These are phyloP conservation scores for Fusarium secorum DNA, from an alignment of 2,329 filamentous ascomycete species.

Conservation along the genomic window DNA sequence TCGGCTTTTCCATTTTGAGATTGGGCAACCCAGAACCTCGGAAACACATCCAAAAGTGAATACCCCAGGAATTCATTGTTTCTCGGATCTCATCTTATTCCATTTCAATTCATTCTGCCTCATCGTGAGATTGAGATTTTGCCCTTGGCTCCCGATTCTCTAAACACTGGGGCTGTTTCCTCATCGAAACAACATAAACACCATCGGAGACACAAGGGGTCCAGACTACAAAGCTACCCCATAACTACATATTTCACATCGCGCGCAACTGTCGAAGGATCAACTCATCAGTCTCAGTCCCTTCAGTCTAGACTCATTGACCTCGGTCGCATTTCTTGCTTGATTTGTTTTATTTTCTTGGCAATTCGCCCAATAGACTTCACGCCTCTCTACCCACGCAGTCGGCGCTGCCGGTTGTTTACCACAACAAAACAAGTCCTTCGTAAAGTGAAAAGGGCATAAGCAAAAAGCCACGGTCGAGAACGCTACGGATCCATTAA, in stretches of 20 bases:
- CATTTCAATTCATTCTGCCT: constrained; percentile 1
- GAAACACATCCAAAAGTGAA: constrained; percentile 13
- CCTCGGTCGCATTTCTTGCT: constrained; percentile 3
- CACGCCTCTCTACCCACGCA: constrained; percentile 16
- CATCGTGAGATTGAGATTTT: not conserved
- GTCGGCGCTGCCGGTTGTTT: constrained; percentile 4
- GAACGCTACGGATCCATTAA: not conserved
- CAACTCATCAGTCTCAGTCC: constrained; percentile 1
- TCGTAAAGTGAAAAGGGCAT: not conserved
- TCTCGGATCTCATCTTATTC: constrained; percentile 9
- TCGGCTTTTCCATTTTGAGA: constrained; percentile 35
- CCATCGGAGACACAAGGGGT: not conserved
- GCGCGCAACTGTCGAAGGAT: not conserved
- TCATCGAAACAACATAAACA: not conserved
- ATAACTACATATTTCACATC: not conserved
- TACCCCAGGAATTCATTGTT: constrained; percentile 5
- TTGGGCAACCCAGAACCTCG: constrained; percentile 18
- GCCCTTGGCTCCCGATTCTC: not conserved
- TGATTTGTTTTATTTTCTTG: not conserved
- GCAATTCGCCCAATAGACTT: constrained; percentile 5
- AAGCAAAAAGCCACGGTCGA: constrained; percentile 1
- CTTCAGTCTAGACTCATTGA: constrained; percentile 16
- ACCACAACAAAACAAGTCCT: not conserved
- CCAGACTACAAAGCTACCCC: not conserved
- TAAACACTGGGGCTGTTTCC: not conserved